These are phyloP conservation scores for Trichoderma atroviride DNA, from an alignment of 2,329 filamentous ascomycete genomes.

Conservation along the genomic window DNA sequence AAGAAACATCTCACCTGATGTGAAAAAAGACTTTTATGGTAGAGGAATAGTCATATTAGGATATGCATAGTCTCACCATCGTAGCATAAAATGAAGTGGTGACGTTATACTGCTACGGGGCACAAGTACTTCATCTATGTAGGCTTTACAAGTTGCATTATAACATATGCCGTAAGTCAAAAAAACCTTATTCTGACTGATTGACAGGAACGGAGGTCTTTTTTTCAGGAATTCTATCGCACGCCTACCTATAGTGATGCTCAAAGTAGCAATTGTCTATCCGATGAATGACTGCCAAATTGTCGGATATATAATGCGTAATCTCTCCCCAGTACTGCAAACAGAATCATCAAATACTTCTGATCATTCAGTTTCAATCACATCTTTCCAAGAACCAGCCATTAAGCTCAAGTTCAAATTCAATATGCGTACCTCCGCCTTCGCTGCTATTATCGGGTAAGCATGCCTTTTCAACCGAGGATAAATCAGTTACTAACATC, in stretches of 20 bases:
- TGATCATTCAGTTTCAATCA: not conserved
- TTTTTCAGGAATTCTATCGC: not conserved
- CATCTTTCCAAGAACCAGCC: not conserved
- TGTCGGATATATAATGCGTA: not conserved
- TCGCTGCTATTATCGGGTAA: not conserved
- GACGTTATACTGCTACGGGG: not conserved
- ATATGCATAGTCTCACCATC: not conserved
- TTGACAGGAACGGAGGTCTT: not conserved
- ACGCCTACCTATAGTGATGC: not conserved
- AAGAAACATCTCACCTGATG: not conserved
- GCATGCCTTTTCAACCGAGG: not conserved
- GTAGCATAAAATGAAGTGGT: not conserved
- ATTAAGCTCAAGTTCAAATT: not conserved
- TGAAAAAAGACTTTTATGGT: not conserved
- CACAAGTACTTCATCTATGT: not conserved
- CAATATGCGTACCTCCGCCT: not conserved
- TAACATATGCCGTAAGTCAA: not conserved
- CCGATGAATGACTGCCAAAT: not conserved
- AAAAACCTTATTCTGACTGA: not conserved
- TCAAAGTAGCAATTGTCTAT: not conserved
- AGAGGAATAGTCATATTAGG: not conserved
- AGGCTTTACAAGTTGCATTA: not conserved
- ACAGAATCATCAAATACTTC: not conserved
- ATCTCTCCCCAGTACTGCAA: not conserved
- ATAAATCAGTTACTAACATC: not conserved